A percentile compares a stretch with the other conserved stretches of the same genome.
These are phyloP conservation scores for Drechslera avenae DNA, from an alignment of 2,329 filamentous ascomycete genomes.

Conservation along the genomic window DNA sequence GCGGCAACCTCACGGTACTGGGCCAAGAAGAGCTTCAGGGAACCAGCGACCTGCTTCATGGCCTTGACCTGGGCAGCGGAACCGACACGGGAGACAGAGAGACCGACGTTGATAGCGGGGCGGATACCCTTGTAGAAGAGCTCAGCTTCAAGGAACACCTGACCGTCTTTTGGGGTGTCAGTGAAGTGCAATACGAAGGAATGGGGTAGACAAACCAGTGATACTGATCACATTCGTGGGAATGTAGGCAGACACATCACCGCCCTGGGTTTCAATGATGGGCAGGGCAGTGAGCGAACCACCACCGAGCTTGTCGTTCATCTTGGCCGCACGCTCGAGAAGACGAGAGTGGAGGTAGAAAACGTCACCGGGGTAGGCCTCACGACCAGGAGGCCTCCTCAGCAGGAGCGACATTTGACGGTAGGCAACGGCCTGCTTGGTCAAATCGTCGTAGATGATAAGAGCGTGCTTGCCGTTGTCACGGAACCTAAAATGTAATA, in stretches of 20 bases:
- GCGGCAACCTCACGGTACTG: conserved; percentile 99
- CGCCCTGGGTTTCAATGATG: conserved; percentile 96
- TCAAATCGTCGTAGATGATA: conserved; percentile 92
- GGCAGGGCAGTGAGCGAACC: conserved; percentile 97
- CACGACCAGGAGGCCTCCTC: conserved; percentile 96
- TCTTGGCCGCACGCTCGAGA: conserved; percentile 98
- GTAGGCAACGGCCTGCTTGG: conserved; percentile 97
- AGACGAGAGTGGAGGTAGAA: conserved; percentile 69
- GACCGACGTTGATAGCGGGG: conserved; percentile 99
- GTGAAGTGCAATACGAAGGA: not conserved
- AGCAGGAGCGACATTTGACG: conserved; percentile 99
- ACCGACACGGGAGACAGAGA: conserved; percentile 99
- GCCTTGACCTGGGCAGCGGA: conserved; percentile 99
- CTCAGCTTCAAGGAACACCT: conserved; percentile 99
- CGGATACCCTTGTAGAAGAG: conserved; percentile 99
- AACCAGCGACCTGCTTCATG: conserved; percentile 99
- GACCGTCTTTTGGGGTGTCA: conserved; percentile 62
- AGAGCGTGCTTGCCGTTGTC: conserved; percentile 88
- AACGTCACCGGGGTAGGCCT: conserved; percentile 93
- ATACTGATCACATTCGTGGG: conserved; percentile 99
- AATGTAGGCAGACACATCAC: conserved; percentile 99
- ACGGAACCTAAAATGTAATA: conserved; percentile 59
- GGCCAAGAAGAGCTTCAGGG: conserved; percentile 99
- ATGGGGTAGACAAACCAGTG: conserved; percentile 60
- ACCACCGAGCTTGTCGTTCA: conserved; percentile 92